Evolutionary conservation across 2,329 filamentous ascomycete genomes (phyloP).

Genomic region (Clonostachys rosea): DNA sequence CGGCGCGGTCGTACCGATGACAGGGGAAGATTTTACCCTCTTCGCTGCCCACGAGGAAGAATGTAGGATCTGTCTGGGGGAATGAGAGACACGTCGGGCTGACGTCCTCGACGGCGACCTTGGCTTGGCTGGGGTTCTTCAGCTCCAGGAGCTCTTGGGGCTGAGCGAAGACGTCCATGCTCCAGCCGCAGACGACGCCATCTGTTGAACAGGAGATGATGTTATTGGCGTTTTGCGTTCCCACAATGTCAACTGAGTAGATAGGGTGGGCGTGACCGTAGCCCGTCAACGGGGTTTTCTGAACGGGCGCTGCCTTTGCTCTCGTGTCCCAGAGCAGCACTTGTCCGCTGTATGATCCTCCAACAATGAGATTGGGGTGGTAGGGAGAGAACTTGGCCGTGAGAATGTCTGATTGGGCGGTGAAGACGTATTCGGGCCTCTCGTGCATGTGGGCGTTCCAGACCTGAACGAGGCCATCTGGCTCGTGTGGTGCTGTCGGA

Average conservation of each 20-base stretch:
- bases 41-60: conserved; percentile 95
- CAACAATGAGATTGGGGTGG: conserved; percentile 92
- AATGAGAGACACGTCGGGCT: conserved; percentile 94
- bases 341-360: conserved; percentile 94
- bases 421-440: conserved; percentile 92
- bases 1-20: conserved; percentile 94
- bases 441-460: conserved; percentile 97
- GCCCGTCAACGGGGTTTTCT: conserved; percentile 93
- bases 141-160: conserved; percentile 92
- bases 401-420: conserved; percentile 91
- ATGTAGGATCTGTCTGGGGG: conserved; percentile 90
- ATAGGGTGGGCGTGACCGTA: conserved; percentile 95
- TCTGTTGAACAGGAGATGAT: conserved; percentile 97
- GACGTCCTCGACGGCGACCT: conserved; percentile 77
- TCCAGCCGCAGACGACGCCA: conserved; percentile 95
- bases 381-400: conserved; percentile 98
- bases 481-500: conserved; percentile 87
- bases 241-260: conserved; percentile 92
- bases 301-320: conserved; percentile 81
- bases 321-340: conserved; percentile 96
- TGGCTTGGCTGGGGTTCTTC: conserved; percentile 77
- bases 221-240: conserved; percentile 98
- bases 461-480: conserved; percentile 88
- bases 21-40: conserved; percentile 96
- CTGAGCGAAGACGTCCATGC: conserved; percentile 94